Evolutionary conservation across 805 yeast species (phyloP).

Genomic region (Cyberlindnera meyerae): DNA sequence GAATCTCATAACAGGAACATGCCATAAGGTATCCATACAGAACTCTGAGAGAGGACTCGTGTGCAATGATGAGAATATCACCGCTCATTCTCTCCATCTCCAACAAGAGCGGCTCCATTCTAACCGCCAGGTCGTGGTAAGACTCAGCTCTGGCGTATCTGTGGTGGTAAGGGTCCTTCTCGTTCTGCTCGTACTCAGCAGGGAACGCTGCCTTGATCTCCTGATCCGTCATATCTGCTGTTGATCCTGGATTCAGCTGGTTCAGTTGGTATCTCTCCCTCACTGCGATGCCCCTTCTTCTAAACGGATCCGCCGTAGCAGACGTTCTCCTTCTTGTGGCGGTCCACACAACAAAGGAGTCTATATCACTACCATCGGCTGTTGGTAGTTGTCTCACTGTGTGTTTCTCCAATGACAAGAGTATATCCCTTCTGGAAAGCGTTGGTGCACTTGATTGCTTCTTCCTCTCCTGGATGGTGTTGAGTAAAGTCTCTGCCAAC

Average conservation of each 20-base stretch:
- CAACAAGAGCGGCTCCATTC: slow-evolving; percentile 86
- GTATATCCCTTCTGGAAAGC: too few relatives aligned
- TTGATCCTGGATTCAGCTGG: slow-evolving; percentile 85
- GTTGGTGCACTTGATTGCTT: neutral
- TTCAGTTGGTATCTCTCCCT: slow-evolving; percentile 78
- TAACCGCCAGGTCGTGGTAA: slow-evolving; percentile 91
- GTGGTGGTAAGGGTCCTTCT: slow-evolving; percentile 85
- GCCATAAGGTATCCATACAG: slow-evolving; percentile 95
- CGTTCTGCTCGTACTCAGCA: slow-evolving; percentile 59
- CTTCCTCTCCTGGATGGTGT: slow-evolving; percentile 30
- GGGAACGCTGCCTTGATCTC: slow-evolving; percentile 61
- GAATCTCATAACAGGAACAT: slow-evolving; percentile 80
- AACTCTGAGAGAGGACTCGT: slow-evolving; percentile 83
- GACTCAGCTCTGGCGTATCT: slow-evolving; percentile 91
- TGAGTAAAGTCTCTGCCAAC: slow-evolving; percentile 52
- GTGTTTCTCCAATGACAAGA: slow-evolving; percentile 15
- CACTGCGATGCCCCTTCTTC: slow-evolving; percentile 56
- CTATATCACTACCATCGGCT: slow-evolving; percentile 53
- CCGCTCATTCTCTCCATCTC: slow-evolving; percentile 92
- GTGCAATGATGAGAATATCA: slow-evolving; percentile 86
- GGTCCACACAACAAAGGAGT: slow-evolving; percentile 86
- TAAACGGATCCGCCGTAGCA: slow-evolving; percentile 70
- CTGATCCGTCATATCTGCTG: slow-evolving; percentile 60
- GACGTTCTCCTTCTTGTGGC: slow-evolving; percentile 83
- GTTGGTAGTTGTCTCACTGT: slow-evolving; percentile 34